Evolutionary conservation across 306 rosid genomes (phyloP), one percentile per base, ranked within the genome.

Genomic region (Prosopis cineraria): DNA sequence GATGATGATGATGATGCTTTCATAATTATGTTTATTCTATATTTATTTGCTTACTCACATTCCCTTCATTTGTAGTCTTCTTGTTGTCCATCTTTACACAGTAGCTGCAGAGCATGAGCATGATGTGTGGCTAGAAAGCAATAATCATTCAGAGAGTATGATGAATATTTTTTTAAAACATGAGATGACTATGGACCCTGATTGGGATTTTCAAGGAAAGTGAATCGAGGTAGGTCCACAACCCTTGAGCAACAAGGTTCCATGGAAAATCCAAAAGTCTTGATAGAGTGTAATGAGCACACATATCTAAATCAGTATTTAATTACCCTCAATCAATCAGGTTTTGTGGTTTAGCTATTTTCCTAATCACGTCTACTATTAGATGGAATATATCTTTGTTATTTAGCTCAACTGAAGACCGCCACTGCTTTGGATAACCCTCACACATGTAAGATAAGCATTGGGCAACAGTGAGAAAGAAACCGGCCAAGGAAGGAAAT

Each of bases 1-100:
- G 10, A 60, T 40, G 39, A 55, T 55, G 62, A 45, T 73, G 60
- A 69, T 75, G 10, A 60, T 40, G 39, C 60, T 45, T 62, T 39
- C 34, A 79, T 73, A 74, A 47, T 68, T 78, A 73, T 68, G 41
- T 14, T 67, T 45, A 67, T 67, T 67, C 11, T 67, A 67, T 67
- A 67, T 67, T 39, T 29, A 33, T 64, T 67, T 73, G 76, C 65
- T 78, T 47, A 48, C 73, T 47, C 77, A 78, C 60, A 82, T 83
- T 78, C 83, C 78, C 73, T 78, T 73, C 24, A 7, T 78, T 74
- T 79, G 78, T 83, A 78, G 41, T 40, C 45, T 83, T 78, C 65
- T 55, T 80, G 52, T 69, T 80, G 83, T 89, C 89, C 70, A 80
- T 78, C 52, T 56, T 60, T 76, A 56, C 19, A 53, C 24, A 14